These are phyloP conservation scores for Oryza glumipatula DNA, from an alignment of 176 grass and related monocot species.

Conservation along the genomic window DNA sequence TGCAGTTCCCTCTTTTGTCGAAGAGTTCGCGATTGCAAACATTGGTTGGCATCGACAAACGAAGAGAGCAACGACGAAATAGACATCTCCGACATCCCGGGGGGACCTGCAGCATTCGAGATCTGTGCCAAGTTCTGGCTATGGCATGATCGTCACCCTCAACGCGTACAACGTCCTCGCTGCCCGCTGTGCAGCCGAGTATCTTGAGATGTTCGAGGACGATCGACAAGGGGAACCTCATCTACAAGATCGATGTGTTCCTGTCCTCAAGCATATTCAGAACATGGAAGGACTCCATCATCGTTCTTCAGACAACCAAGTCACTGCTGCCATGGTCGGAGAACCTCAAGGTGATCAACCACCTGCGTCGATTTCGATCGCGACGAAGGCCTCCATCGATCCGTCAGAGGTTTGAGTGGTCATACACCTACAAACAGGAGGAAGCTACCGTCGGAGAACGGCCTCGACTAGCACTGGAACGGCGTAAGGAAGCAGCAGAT, in stretches of 20 bases:
- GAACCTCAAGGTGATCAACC: constrained; percentile 73
- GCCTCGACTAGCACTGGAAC: constrained; percentile 70
- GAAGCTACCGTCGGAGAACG: constrained; percentile 79
- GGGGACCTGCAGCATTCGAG: constrained; percentile 85
- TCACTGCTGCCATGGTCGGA: constrained; percentile 69
- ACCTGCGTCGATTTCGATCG: constrained; percentile 80
- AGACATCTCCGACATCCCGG: constrained; percentile 81
- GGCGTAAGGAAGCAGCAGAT: constrained; percentile 67
- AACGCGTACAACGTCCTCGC: constrained; percentile 95
- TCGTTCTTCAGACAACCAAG: constrained; percentile 79
- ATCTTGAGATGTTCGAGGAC: constrained; percentile 90
- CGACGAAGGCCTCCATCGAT: constrained; percentile 70
- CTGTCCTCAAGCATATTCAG: constrained; percentile 77
- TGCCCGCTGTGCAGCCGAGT: constrained; percentile 82
- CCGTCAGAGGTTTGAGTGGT: constrained; percentile 90
- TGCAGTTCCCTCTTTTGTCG: constrained; percentile 94
- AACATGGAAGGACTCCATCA: constrained; percentile 95
- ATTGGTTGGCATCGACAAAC: constrained; percentile 59
- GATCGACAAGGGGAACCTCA: constrained; percentile 89
- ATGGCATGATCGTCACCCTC: constrained; percentile 90
- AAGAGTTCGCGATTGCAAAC: constrained; percentile 88
- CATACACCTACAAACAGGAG: constrained; percentile 91
- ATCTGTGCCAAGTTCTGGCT: constrained; percentile 96
- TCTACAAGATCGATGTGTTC: constrained; percentile 98
- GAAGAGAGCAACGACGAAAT: constrained; percentile 77